Percentiles rank a stretch among this genome's conserved stretches.
Conservation (phyloP, 148 eudicot genomes). For the Silene latifolia region DNA sequence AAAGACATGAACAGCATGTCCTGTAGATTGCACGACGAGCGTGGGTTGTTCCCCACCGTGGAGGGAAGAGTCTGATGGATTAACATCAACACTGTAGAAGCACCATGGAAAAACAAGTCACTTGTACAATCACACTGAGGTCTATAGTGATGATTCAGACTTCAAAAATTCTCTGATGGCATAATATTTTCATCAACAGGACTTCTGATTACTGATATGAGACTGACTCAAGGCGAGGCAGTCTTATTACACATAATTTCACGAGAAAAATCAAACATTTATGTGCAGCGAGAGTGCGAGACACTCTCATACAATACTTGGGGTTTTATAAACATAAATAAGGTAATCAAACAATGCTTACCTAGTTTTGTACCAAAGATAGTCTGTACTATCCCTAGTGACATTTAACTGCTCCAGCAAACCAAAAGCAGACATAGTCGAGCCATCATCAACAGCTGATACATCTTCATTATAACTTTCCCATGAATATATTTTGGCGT, state of each 20-base stretch:
- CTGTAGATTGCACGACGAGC: conserved; percentile 66
- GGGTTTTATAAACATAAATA: not conserved
- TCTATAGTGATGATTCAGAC: not conserved
- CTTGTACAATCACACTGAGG: not conserved
- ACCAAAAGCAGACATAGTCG: conserved; percentile 59
- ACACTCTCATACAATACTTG: not conserved
- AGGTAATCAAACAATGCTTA: conserved; percentile 22
- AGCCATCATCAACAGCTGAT: conserved; percentile 49
- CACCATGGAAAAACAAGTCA: not conserved
- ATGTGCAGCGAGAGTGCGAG: not conserved
- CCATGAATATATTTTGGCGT: conserved; percentile 61
- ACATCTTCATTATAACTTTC: conserved; percentile 80
- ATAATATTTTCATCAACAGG: not conserved
- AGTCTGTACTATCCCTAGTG: conserved; percentile 88
- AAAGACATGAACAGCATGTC: conserved; percentile 85
- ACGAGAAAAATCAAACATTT: not conserved
- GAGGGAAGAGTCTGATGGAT: conserved; percentile 70
- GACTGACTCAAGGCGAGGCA: not conserved
- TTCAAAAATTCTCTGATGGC: too few relatives aligned
- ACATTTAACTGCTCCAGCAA: conserved; percentile 89
- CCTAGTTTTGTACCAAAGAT: conserved; percentile 96
- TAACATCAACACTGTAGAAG: conserved; percentile 61
- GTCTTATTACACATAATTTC: not conserved
- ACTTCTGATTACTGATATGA: not conserved
- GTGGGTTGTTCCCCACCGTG: conserved; percentile 70